These are phyloP conservation scores for Crithidia fasciculata DNA, from an alignment of 208 protist species.

Conservation along the genomic window DNA sequence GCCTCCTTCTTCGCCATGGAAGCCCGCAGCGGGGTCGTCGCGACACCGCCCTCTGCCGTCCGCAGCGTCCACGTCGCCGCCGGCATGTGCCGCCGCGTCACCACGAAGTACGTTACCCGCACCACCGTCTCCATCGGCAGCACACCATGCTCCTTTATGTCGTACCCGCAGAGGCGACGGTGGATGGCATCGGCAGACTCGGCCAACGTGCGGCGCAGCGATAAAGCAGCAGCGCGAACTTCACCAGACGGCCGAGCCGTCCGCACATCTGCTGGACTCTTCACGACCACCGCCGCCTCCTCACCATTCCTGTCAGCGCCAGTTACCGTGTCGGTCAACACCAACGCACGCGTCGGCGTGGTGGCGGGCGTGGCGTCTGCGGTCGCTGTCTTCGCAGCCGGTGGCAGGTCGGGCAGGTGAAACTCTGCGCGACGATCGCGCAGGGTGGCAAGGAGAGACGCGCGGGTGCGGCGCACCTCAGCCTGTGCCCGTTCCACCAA, in stretches of 20 bases:
- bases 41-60: conserved; percentile 25
- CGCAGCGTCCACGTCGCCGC: conserved; percentile 28
- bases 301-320: background rate
- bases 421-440: conserved; percentile 27
- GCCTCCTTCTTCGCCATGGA: conserved; percentile 16
- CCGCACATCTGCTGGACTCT: no score
- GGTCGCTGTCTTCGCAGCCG: background rate
- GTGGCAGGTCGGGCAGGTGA: conserved; percentile 11
- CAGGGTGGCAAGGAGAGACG: conserved; percentile 64
- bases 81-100: conserved; percentile 36
- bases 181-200: conserved; percentile 46
- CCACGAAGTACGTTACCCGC: conserved; percentile 53
- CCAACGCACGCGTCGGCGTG: background rate
- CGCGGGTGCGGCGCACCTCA: conserved; percentile 70
- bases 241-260: conserved; percentile 11
- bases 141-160: conserved; percentile 49
- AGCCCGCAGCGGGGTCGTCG: conserved; percentile 27
- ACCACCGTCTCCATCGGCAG: conserved; percentile 71
- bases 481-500: conserved; percentile 69
- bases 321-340: background rate
- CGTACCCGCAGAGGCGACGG: conserved; percentile 71
- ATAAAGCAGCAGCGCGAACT: conserved; percentile 1
- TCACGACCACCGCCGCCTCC: no score
- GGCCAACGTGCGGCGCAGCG: conserved; percentile 34
- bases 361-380: background rate